These are phyloP conservation scores for Boletus reticulatus DNA, from an alignment of 768 basidiomycete genomes.

Conservation along the genomic window DNA sequence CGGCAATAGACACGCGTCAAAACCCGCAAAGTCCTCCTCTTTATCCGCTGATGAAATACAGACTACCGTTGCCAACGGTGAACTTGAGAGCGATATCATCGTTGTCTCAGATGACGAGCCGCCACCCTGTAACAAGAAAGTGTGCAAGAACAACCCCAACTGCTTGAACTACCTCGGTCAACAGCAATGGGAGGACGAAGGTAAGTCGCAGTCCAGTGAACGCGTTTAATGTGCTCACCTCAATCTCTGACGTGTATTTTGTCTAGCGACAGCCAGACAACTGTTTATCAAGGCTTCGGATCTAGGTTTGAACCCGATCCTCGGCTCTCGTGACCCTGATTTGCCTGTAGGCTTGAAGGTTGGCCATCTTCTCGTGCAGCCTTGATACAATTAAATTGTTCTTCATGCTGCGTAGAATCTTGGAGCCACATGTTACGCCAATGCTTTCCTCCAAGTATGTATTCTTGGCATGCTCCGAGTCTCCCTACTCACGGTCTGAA, in stretches of 20 bases:
- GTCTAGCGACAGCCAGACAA: constrained; percentile 47
- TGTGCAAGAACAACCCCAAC: constrained; percentile 74
- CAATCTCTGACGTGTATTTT: constrained; percentile 13
- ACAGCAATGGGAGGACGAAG: constrained; percentile 74
- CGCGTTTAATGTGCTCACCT: constrained; percentile 2
- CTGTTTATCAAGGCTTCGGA: constrained; percentile 51
- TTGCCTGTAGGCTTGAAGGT: constrained; percentile 80
- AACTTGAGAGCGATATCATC: constrained; percentile 61
- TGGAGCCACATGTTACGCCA: constrained; percentile 96
- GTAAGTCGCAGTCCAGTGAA: constrained; percentile 35
- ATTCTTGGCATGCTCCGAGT: neutral
- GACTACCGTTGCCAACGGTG: constrained; percentile 33
- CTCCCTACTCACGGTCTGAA: constrained; percentile 30
- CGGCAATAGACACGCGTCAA: constrained; percentile 49
- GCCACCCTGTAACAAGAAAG: constrained; percentile 53
- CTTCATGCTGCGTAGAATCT: constrained; percentile 60
- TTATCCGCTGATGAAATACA: constrained; percentile 8
- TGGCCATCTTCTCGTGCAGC: constrained; percentile 8
- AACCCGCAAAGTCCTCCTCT: constrained; percentile 17
- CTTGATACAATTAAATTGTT: neutral
- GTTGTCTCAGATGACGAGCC: constrained; percentile 68
- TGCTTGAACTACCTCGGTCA: constrained; percentile 90
- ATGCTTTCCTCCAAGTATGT: constrained; percentile 85
- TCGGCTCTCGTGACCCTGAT: constrained; percentile 47
- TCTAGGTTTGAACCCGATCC: constrained; percentile 54